Conservation (phyloP, 2,329 filamentous ascomycete species). For the Pseudocercospora eumusae region DNA sequence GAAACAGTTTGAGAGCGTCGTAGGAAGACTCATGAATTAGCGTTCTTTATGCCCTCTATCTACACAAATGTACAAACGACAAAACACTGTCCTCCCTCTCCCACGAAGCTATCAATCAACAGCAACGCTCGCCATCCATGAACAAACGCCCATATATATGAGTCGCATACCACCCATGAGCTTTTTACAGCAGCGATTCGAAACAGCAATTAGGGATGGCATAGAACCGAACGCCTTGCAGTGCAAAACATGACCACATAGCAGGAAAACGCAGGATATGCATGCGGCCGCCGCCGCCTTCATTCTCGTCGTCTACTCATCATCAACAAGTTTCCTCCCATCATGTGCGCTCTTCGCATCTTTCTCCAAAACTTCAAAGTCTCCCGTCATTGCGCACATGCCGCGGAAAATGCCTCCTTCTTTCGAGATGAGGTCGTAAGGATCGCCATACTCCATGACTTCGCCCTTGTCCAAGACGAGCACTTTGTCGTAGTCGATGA, state of each 20-base stretch:
- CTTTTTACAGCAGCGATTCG: background rate
- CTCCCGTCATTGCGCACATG: conserved; percentile 70
- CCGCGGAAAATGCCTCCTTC: conserved; percentile 65
- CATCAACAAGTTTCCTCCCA: conserved; percentile 45
- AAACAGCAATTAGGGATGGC: background rate
- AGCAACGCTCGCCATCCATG: conserved; percentile 5
- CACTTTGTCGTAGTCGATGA: conserved; percentile 98
- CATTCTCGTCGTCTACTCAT: conserved; percentile 23
- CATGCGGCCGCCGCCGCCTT: background rate
- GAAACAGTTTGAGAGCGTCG: background rate
- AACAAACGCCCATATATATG: background rate
- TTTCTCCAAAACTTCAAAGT: conserved; percentile 58
- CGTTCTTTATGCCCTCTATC: conserved; percentile 7
- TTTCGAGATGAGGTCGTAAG: conserved; percentile 75
- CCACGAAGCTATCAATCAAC: background rate
- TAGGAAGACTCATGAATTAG: background rate
- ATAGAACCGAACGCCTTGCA: conserved; percentile 1
- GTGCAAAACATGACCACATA: background rate
- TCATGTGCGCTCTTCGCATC: conserved; percentile 57
- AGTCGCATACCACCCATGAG: background rate
- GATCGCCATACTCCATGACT: conserved; percentile 88
- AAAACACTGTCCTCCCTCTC: background rate
- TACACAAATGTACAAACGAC: conserved; percentile 4
- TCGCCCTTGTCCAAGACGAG: conserved; percentile 86
- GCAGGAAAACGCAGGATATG: conserved; percentile 4